Conservation (phyloP, 352 stramenopile genomes). For the Elongisporangium senticosum region DNA sequence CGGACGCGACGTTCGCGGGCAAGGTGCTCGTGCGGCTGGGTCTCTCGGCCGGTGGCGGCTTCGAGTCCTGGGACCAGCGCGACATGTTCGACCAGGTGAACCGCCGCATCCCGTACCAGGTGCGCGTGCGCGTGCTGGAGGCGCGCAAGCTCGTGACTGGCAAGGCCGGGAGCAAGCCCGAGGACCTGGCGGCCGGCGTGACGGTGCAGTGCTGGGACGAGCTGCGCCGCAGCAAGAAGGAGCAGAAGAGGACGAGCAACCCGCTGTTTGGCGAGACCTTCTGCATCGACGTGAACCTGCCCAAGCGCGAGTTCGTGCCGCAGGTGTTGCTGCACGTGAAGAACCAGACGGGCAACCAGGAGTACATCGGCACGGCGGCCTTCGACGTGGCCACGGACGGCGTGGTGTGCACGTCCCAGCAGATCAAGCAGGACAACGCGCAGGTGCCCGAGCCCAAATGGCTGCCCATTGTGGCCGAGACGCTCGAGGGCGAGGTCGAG, state of each 20-base stretch:
- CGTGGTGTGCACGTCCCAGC: conserved; percentile 34
- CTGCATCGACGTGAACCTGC: conserved; percentile 69
- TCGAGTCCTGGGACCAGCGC: conserved; percentile 46
- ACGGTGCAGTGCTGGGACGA: conserved; percentile 64
- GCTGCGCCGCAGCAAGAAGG: conserved; percentile 12
- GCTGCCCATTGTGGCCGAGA: conserved; percentile 44
- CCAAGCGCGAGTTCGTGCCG: conserved; percentile 38
- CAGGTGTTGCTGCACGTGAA: conserved; percentile 59
- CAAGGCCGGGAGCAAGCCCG: conserved; percentile 14
- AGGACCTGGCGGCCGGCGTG: conserved; percentile 43
- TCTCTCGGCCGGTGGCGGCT: conserved; percentile 45
- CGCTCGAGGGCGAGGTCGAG: conserved; percentile 24
- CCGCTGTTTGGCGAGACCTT: conserved; percentile 54
- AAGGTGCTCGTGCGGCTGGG: conserved; percentile 63
- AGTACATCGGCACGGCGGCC: conserved; percentile 39
- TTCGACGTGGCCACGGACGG: conserved; percentile 21
- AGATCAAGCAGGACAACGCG: conserved; percentile 46
- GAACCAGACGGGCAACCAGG: conserved; percentile 24
- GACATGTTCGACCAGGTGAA: conserved; percentile 53
- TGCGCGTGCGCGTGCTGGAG: conserved; percentile 67
- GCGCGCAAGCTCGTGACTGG: conserved; percentile 24
- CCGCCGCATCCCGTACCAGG: conserved; percentile 59
- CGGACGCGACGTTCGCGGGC: conserved; percentile 54
- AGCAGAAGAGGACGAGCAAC: conserved; percentile 25
- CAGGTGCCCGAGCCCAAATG: conserved; percentile 39